Evolutionary conservation across 768 basidiomycete genomes (phyloP).

Genomic region (Mycena albidolilacea): DNA sequence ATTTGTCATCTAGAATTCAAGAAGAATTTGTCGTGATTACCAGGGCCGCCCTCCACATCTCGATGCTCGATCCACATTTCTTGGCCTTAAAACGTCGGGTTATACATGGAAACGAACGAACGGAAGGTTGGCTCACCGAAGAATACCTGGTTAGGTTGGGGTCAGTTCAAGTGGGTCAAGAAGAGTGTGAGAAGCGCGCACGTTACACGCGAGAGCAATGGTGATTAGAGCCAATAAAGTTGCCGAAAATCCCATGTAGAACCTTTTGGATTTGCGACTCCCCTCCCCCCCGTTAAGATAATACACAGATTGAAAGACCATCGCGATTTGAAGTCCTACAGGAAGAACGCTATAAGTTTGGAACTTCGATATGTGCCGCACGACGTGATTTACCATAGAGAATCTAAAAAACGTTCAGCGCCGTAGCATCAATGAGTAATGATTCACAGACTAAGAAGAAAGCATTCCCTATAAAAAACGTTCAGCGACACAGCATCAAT

Average conservation of each 20-base stretch:
- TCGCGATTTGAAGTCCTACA: constrained; percentile 43
- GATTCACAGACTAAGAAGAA: constrained; percentile 5
- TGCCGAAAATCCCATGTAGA: constrained; percentile 41
- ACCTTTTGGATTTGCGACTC: constrained; percentile 21
- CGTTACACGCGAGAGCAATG: constrained; percentile 45
- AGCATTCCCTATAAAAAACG: constrained; percentile 39
- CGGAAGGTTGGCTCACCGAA: no score
- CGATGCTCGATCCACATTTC: constrained; percentile 51
- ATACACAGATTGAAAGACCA: constrained; percentile 41
- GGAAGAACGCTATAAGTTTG: neutral
- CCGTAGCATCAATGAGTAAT: no score
- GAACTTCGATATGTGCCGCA: no score
- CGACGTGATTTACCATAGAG: constrained; percentile 41
- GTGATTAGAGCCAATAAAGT: constrained; percentile 49
- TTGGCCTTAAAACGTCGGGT: constrained; percentile 23
- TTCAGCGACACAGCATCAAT: no score
- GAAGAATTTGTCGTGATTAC: no score
- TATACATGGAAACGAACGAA: no score
- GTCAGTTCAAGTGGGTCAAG: no score
- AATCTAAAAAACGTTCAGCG: constrained; percentile 24
- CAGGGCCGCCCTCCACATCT: constrained; percentile 47
- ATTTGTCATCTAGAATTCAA: no score
- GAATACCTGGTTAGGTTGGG: no score
- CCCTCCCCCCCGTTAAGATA: constrained; percentile 16
- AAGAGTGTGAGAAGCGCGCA: no score